phyloP scores from a whole-genome alignment of 169 alveolate species.

The Eimeria nieschulzi region DNA sequence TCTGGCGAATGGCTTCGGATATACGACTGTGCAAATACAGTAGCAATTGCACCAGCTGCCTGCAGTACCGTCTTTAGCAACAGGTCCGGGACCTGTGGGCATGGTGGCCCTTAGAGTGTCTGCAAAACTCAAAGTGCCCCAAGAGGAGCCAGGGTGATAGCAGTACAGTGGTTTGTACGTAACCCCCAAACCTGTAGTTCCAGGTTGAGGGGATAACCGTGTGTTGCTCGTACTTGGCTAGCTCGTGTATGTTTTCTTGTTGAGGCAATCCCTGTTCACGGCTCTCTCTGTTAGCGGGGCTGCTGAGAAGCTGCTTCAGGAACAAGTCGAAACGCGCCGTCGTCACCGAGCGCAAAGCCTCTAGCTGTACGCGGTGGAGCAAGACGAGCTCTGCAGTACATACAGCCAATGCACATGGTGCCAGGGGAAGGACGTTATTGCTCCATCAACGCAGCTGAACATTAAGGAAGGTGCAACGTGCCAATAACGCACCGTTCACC shows the following conservation, averaged over 20 bases:
- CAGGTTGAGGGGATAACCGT: too few species aligned
- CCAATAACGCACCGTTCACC: neutral
- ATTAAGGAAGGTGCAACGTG: neutral
- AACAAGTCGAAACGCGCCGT: conserved; percentile 12
- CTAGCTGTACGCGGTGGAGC: conserved; percentile 47
- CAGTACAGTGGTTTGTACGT: too few species aligned
- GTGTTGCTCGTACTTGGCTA: neutral
- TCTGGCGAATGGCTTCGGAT: neutral
- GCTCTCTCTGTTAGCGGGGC: neutral
- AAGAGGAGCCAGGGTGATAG: too few species aligned
- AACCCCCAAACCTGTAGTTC: too few species aligned
- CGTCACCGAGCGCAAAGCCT: conserved; percentile 23
- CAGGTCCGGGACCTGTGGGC: too few species aligned
- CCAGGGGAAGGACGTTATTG: too few species aligned
- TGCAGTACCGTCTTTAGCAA: too few species aligned
- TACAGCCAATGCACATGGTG: neutral
- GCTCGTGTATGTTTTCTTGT: neutral
- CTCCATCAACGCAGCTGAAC: too few species aligned
- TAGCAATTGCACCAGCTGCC: too few species aligned
- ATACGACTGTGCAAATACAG: neutral
- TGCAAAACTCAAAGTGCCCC: too few species aligned
- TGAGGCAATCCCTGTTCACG: neutral
- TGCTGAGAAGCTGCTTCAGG: conserved; percentile 9
- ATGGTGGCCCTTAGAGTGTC: too few species aligned
- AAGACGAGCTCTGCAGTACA: neutral